Evolutionary conservation across 2,329 filamentous ascomycete genomes (phyloP).

Genomic region (Aspergillus texensis): DNA sequence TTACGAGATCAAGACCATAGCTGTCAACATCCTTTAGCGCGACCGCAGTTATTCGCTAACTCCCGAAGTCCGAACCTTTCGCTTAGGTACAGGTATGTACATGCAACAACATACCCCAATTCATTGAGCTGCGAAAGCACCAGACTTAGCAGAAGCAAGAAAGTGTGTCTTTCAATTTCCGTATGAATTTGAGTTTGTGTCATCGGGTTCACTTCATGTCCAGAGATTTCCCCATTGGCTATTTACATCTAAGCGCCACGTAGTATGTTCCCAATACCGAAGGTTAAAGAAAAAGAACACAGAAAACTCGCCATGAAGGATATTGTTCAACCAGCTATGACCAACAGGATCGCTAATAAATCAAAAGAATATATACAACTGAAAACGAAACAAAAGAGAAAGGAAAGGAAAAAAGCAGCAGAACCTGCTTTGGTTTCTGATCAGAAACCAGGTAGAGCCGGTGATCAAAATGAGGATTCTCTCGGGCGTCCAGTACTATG

Average conservation of each 20-base stretch:
- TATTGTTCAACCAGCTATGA: background rate
- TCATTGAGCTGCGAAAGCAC: background rate
- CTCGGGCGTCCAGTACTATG: background rate
- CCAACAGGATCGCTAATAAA: background rate
- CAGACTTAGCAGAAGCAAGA: background rate
- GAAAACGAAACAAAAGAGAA: background rate
- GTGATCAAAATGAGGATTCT: background rate
- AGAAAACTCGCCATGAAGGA: background rate
- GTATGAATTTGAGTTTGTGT: background rate
- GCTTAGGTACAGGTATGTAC: constrained; percentile 13
- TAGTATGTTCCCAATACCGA: background rate
- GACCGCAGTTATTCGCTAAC: constrained; percentile 16
- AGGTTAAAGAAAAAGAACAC: no score
- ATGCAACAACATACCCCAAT: background rate
- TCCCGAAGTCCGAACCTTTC: constrained; percentile 21
- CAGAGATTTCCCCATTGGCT: background rate
- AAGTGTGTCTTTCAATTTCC: background rate
- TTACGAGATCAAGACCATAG: constrained; percentile 22
- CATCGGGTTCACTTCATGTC: background rate
- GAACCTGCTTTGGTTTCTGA: background rate
- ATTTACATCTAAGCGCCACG: background rate
- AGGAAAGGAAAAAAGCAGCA: background rate
- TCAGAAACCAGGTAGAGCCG: background rate
- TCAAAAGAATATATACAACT: background rate
- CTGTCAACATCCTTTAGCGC: constrained; percentile 42